Base-by-base conservation (phyloP, 306 rosid genomes). In the Astragalus glycyphyllos region DNA sequence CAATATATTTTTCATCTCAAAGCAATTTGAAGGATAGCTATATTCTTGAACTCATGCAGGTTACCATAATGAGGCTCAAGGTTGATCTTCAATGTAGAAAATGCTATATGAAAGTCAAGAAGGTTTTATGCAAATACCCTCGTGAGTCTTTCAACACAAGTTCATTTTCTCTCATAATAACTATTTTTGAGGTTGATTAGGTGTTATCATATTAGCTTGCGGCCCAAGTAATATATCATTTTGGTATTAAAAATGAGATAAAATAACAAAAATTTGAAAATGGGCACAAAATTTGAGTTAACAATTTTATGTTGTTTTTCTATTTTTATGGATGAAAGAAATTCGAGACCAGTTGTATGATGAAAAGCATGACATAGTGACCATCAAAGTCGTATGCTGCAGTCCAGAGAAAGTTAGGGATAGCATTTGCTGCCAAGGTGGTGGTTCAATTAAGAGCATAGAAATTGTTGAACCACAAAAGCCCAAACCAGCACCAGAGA, bases 41-140 rank as follows among this genome's bases (percentile, higher is more conserved):
- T 10, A 45, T 48, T 50, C 16, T 15, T 67, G 15, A 49, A 67
- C 32, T 49, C 35, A 37, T 51, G 23, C 12, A 68, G 73, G 77
- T 34, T 31, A 69, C 79, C 13, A 54, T 4, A 47, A 88, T 88
- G 97, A 70, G 42, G 68, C 85, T 90, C 35, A 82, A 80, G 79
- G 97, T 83, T 54, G 90, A 90, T 35, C 86, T 88, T 79, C 82
- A 84, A 49, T 90, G 97, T 63, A 1, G 34, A 7, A 79, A 81
- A 54, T 90, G 97, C 79, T 80, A 57, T 57, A 88, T 56, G 84
- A 90, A 90, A 79, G 81, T 88, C 54, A 90, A 90, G 77, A 90
- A 58, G 73, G 72, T 88, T 20, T 92, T 90, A 17, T 65, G 86
- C 65, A 73, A 82, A 78, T 73, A 83, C 34, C 86, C 95, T 64